Conservation (phyloP, 2,329 filamentous ascomycete genomes). For the Trichoderma arundinaceum region DNA sequence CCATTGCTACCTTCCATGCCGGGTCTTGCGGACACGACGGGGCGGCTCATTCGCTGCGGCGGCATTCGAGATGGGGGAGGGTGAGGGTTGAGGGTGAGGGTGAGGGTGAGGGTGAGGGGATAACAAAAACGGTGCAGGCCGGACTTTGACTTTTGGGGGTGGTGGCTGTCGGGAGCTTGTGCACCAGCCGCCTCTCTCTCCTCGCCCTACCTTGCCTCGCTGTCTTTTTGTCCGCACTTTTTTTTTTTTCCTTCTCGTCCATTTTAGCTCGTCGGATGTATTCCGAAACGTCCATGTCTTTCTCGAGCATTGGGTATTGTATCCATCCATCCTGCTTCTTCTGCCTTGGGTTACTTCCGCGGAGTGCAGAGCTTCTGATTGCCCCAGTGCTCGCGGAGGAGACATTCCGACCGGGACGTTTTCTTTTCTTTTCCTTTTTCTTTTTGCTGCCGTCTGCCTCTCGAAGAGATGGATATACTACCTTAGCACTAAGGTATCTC, state of each 20-base stretch:
- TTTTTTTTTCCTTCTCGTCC: conserved; percentile 1
- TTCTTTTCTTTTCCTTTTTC: too few species aligned
- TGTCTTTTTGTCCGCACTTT: background rate
- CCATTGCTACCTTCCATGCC: conserved; percentile 30
- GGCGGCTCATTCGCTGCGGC: background rate
- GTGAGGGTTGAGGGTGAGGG: background rate
- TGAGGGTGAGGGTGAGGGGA: too few species aligned
- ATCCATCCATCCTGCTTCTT: too few species aligned
- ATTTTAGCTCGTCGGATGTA: conserved; percentile 24
- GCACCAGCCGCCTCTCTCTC: background rate
- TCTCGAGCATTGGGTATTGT: too few species aligned
- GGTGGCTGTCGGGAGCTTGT: conserved; percentile 27
- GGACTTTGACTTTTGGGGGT: background rate
- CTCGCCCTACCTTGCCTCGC: background rate
- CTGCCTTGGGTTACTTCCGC: too few species aligned
- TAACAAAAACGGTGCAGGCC: conserved; percentile 2
- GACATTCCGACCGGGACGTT: too few species aligned
- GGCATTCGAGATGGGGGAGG: background rate
- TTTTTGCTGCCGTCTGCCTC: too few species aligned
- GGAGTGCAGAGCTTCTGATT: too few species aligned
- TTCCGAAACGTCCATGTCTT: background rate
- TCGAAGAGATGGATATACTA: too few species aligned
- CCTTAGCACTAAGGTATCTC: too few species aligned
- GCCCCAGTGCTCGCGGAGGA: too few species aligned
- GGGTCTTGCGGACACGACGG: conserved; percentile 7